Evolutionary conservation across 1,139 yeast species (phyloP), one percentile per base, ranked within the genome.

Genomic region (Sporopachydermia cereana): DNA sequence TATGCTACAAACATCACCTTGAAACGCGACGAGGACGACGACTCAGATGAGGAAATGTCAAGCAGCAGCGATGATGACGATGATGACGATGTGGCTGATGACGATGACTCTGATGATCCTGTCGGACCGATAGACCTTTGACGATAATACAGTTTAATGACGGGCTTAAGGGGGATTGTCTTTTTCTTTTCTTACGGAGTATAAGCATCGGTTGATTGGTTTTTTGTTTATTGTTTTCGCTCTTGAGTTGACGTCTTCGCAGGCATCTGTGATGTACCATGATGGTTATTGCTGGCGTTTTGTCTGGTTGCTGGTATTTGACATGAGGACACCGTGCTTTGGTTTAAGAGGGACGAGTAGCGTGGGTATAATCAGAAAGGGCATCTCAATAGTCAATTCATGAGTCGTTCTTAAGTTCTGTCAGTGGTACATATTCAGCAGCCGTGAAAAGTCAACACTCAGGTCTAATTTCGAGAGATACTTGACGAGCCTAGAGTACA

Each of bases 1-100:
- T 88, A 80, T 61, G 96, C 97, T 7, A 71, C 74, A 25, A 67
- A 64, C 44, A 69, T 60, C 41, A 68, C 57, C 30, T 57, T 57
- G 47, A 59, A 55, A 43, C 55, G 53, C 36, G 57, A 61, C 4
- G 63, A 62, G 16, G 72, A 70, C 36, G 73, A 69, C 14, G 68
- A 63, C 24, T 66, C 68, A 47, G 60, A 57, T 5, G 66, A 62
- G 31, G 41, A 24, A 3, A 43, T 20, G 24, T 2, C 23, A 24
- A 27, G 43, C 29, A 16, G 12, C 17, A 53, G 55, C 17, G 58
- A 54, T 30, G 63, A 59, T 22, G 63, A 57, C 41, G 55, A 59
- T 1, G 64, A 60, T 31, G 60, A 62, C 29, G 68, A 61, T 12
- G 74, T 68, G 36, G 60, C 71, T 57, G 70, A 66, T 43, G 66